Evolutionary conservation across 139 green algal genomes (phyloP), one percentile per base, ranked within the genome.

Genomic region (Trebouxia sp.): DNA sequence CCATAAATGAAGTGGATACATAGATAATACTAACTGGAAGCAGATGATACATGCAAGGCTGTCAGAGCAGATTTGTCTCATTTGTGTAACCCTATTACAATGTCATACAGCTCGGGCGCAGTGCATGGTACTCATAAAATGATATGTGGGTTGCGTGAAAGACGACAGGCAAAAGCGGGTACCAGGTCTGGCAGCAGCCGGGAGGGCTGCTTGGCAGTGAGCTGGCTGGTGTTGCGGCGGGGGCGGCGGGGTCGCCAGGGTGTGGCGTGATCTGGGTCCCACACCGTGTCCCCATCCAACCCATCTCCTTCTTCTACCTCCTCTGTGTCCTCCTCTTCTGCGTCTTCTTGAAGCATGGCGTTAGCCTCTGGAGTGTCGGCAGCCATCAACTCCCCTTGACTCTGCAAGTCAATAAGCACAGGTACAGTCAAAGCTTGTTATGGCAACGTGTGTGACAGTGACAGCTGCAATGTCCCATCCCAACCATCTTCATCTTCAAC

Each of bases 211-310:
- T 11, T 20, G 37, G 12, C 48, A 50, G 32, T 9, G 83, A 83
- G 69, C 37, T 42, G 32, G 32, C 53, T 56, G 42, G 53, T 65
- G 32, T 30, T 42, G 67, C 55, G 28, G 17, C 80, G 66, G 38
- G 41, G 45, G 75, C 51, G 69, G 37, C 69, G 32, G 28, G 65
- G 78, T 50, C 37, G 30, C 37, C 67, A 74, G n/a, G 87, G 88
- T 12, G 88, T 92, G 50, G 87, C 83, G 24, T 80, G 55, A 22
- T 39, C 55, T 22, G 86, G 86, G 39, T 91, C 81, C 89, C 89
- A 92, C 1, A 83, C 77, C n/a, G 83, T 82, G 24, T 85, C 82
- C 14, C 80, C 76, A 37, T 77, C n/a, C 41, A 72, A 35, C 32
- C 62, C 82, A 55, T 88, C 81, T 15, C 83, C 84, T 55, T 84